Evolutionary conservation across 2,329 filamentous ascomycete species (phyloP), one percentile per base, ranked within the genome.

Genomic region (Exserohilum rostratum): DNA sequence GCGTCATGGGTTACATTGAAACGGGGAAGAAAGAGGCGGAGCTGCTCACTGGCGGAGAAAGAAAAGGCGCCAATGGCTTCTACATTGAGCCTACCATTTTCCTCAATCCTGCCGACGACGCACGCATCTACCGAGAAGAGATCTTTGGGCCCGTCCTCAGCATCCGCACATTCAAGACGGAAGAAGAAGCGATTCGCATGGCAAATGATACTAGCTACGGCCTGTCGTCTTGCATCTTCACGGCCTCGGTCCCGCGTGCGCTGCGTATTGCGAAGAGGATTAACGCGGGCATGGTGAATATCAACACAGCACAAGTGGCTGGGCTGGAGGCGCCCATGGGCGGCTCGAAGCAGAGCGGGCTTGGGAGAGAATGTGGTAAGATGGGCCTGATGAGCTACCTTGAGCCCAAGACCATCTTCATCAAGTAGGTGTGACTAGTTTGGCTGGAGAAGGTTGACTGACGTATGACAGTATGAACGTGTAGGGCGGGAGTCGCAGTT

Each of bases 21-120:
- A 50, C 57, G n/a, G 64, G 66, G 4, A 72, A 72, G 55, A 45
- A 17, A 0, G 68, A 71, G 46, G 67, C 67, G 1, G 54, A 68
- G 50, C 58, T 70, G 9, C 45, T 69, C 6, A 66, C 59, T 33
- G 70, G 70, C n/a, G 68, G 70, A 2, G 40, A 31, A 11, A 50
- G 66, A 3, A 64, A 67, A 17, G 69, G 68, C 5, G 56, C 60
- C 0, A 64, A 52, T n/a, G 71, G 70, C 2, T 66, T 57, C 47
- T 72, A 63, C 20, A 48, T 73, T 15, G 53, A 70, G 56, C 71
- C 71, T 5, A 69, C 67, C 13, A 68, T 76, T 38, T 73, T 74
- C 55, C 50, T 69, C 3, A 69, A 73, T 20, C 64, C 65, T 2
- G 57, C 58, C 29, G 34, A 53, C n/a, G 68, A 66, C 57, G 62